phyloP scores from a whole-genome alignment of 129 eudicot species.

The Artemisia argyi region DNA sequence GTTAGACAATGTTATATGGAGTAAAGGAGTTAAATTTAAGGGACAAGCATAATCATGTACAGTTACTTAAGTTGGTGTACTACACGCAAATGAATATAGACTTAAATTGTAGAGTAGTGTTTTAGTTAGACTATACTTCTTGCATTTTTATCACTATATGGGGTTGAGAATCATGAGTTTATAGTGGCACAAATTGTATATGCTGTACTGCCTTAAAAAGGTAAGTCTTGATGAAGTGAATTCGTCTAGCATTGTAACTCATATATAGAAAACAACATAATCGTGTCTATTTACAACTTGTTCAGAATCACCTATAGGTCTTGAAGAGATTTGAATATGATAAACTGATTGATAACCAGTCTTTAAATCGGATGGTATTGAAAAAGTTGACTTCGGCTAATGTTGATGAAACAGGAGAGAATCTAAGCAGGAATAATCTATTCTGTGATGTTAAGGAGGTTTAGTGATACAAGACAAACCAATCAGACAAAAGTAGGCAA shows the following conservation, averaged over 20 bases:
- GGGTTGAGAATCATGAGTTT: too few species aligned
- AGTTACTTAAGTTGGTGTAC: conserved; percentile 29
- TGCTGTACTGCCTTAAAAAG: too few species aligned
- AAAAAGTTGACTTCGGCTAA: conserved; percentile 10
- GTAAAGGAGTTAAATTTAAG: conserved; percentile 5
- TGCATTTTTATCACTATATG: too few species aligned
- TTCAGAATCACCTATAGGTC: background rate
- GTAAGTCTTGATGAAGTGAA: too few species aligned
- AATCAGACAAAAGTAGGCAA: conserved; percentile 38
- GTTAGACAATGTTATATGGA: conserved; percentile 12
- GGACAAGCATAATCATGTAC: conserved; percentile 22
- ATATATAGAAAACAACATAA: too few species aligned
- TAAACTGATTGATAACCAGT: background rate
- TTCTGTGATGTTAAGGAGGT: conserved; percentile 13
- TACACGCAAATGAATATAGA: too few species aligned
- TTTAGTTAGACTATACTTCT: too few species aligned
- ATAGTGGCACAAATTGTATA: too few species aligned
- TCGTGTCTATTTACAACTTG: background rate
- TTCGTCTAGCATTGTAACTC: too few species aligned
- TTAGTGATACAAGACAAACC: conserved; percentile 28
- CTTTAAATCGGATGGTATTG: conserved; percentile 5
- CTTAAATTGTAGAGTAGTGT: too few species aligned
- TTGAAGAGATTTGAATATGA: background rate
- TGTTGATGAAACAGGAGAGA: background rate
- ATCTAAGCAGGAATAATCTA: background rate